Base-by-base conservation (phyloP, 306 rosid genomes). In the Chamaecrista fasciculata region DNA sequence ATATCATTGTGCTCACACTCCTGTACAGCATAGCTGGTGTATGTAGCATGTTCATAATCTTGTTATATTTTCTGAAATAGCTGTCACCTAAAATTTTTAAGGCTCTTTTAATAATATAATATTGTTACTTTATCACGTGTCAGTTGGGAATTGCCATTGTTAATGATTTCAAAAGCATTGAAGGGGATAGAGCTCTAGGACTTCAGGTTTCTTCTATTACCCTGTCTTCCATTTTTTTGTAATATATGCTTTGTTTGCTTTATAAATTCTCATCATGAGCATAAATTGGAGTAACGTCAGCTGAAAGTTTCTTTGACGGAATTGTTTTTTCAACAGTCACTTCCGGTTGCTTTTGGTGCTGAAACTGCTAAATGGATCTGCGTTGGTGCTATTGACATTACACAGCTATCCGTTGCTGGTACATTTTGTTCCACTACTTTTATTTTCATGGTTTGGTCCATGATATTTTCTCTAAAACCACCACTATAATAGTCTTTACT, bases 301-400 rank as follows among this genome's bases (percentile, higher is more conserved):
- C 69, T 70, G 44, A 71, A 77, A 81, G 62, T 73, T 70, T 59
- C 18, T 25, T 64, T 73, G 3, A 29, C 21, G 47, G 36, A 16
- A 19, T 60, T 60, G 18, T 2, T 29, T 29, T 40, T 18, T 3
- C 66, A 36, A 36, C 83, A 95, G 99, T 95, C 97, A 57, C 95
- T 95, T 68, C 99, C 99, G 0, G 97, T 95, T 65, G 99, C 99
- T 73, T 91, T 91, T 78, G 99, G 99, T 58, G 11, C 92, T 73
- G 95, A 95, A 86, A 76, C 99, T 76, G 97, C 97, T 29, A 95
- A 95, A 68, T 95, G 99, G 99, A 95, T 95, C 31, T 95, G 97
- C 11, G 99, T 95, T 52, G 95, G 99, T 3, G 99, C 99, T 69
- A 91, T 95, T 25, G 97, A 95, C 87, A 86, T 95, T 33, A 89